phyloP scores from a whole-genome alignment of 345 rosid species.

The Ceriops zippeliana region DNA sequence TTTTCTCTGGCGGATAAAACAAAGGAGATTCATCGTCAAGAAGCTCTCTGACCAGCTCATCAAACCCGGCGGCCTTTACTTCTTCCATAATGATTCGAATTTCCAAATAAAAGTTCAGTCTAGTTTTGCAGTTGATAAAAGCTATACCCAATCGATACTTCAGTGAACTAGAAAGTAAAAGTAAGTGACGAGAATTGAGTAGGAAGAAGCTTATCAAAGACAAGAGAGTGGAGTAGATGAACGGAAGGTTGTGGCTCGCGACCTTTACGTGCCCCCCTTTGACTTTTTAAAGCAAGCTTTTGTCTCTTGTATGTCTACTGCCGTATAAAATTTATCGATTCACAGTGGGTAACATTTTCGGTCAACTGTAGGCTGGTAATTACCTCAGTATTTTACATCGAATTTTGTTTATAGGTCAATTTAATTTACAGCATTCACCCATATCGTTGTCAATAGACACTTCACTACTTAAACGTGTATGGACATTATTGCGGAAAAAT shows the following conservation, averaged over 20 bases:
- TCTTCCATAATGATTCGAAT: conserved; percentile 7
- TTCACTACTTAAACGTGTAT: too few relatives aligned
- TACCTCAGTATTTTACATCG: too few relatives aligned
- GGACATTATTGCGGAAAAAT: not conserved
- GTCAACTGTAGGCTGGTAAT: too few relatives aligned
- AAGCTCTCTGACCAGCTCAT: conserved; percentile 46
- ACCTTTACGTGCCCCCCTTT: too few relatives aligned
- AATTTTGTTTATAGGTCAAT: too few relatives aligned
- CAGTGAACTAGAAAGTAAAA: not conserved
- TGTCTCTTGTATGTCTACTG: too few relatives aligned
- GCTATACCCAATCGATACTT: not conserved
- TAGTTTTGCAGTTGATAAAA: conserved; percentile 7
- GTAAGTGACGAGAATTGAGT: conserved; percentile 10
- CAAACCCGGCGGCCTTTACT: conserved; percentile 22
- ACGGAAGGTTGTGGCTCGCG: conserved; percentile 11
- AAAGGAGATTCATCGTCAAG: conserved; percentile 50
- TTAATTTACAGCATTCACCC: too few relatives aligned
- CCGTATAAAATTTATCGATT: too few relatives aligned
- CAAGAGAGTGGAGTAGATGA: conserved; percentile 50
- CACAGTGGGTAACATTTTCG: too few relatives aligned
- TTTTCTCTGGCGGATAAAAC: conserved; percentile 30
- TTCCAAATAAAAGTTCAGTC: not conserved
- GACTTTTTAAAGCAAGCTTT: too few relatives aligned
- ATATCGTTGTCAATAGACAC: too few relatives aligned
- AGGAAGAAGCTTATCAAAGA: conserved; percentile 14